Percentiles rank a stretch among this genome's conserved stretches.
phyloP scores from a whole-genome alignment of 2,329 filamentous ascomycete species.

The Hymenoscyphus infarciens region DNA sequence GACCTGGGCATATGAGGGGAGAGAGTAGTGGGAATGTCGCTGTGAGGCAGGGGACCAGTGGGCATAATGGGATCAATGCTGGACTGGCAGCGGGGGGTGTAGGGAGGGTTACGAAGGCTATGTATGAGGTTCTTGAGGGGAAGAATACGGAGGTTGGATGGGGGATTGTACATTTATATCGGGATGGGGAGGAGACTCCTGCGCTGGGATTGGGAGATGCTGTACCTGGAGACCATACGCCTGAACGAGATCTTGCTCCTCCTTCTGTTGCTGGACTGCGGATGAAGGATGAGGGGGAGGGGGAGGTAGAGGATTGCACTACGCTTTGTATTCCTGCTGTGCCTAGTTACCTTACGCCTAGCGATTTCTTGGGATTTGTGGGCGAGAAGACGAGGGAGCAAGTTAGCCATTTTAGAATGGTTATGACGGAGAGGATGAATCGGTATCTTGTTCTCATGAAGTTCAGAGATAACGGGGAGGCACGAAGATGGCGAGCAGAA shows the following conservation, averaged over 20 bases:
- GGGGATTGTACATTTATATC: constrained; percentile 92
- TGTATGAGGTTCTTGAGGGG: constrained; percentile 66
- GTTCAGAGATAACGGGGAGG: constrained; percentile 72
- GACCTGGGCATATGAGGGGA: constrained; percentile 40
- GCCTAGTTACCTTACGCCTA: constrained; percentile 86
- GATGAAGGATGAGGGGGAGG: constrained; percentile 37
- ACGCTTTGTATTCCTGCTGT: constrained; percentile 92
- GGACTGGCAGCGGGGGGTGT: constrained; percentile 41
- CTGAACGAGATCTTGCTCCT: constrained; percentile 17
- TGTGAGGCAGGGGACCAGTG: constrained; percentile 4
- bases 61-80: constrained; percentile 25
- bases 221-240: constrained; percentile 17
- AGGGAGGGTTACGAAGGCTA: constrained; percentile 72
- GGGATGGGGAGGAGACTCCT: constrained; percentile 73
- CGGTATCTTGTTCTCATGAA: constrained; percentile 96
- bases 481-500: constrained; percentile 74
- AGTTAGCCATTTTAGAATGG: constrained; percentile 91
- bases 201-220: constrained; percentile 47
- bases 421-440: constrained; percentile 83
- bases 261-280: constrained; percentile 29
- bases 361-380: constrained; percentile 87
- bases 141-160: constrained; percentile 77
- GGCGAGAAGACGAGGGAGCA: constrained; percentile 82
- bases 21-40: constrained; percentile 28
- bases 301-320: constrained; percentile 58